Evolutionary conservation across 2,329 filamentous ascomycete species (phyloP), one percentile per base, ranked within the genome.

Genomic region (Colletotrichum ledebouriae): DNA sequence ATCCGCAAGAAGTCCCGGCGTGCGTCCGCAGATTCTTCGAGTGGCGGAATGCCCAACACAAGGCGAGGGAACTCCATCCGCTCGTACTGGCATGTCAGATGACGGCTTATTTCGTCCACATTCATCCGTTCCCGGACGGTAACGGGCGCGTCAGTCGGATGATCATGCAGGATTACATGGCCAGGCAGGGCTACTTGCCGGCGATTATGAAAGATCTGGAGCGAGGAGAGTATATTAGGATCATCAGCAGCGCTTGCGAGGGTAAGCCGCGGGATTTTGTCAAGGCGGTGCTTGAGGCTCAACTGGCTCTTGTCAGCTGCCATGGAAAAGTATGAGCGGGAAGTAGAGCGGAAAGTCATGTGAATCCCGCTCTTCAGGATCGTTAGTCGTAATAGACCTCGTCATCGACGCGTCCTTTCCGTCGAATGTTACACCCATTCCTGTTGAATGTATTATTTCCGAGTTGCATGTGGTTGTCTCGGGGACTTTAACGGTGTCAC

Each of bases 41-140:
- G 44, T 74, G 71, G 70, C 69, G 71, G 29, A 59, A 73, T 44
- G 17, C 29, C 13, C 62, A 63, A 7, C 71, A 73, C 59, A 49
- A 22, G 7, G 55, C 47, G 20, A 69, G 59, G 49, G 46, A 59
- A 37, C 52, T 74, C 4, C 72, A 74, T 52, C 73, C 73, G 11
- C 55, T 75, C 13, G 58, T 75, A 6, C 41, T 72, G 11, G 70
- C 72, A 3, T 70, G 72, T 33, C 71, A 74, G 44, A 25, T 70
- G 22, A 69, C 60, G 33, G 68, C 62, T 7, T 73, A 73, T 52
- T 72, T 72, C 47, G 41, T 67, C 5, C 46, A 65, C 29, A 62
- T 74, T 50, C 67, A 75, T 53, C 73, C 73, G 37, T 74, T 75
- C 50, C 52, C 67, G 22, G 70, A 75, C 62, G 72, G 72, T 7